Evolutionary conservation across 352 stramenopile genomes (phyloP), one percentile per base, ranked within the genome.

Genomic region (Thalassiosira sp.): DNA sequence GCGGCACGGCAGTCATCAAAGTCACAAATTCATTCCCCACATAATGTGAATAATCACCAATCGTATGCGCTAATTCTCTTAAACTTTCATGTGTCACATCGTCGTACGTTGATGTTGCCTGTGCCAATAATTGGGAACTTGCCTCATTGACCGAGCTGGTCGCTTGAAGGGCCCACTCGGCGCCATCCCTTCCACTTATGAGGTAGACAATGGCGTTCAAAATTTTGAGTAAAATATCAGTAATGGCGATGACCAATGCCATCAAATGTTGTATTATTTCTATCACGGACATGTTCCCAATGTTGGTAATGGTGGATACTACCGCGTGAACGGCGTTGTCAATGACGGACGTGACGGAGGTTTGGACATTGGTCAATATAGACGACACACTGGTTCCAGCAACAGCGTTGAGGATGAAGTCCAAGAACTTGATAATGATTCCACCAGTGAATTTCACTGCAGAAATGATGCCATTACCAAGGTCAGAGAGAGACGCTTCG

Each of bases 71-170:
- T 33, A 79, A 43, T 31, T 72, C 53, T 15, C 25, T 20, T 24
- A 79, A 63, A 52, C 42, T 79, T 27, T 37, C 28, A 24, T 79
- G 70, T 28, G 70, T 79, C n/a, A 79, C 43, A 62, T 72, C 61
- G 48, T 69, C 42, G 31, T 69, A 76, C 0, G 66, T 51, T 6
- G 42, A 59, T 27, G 51, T 18, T 33, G 61, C 70, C 18, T 63
- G 43, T 31, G 70, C 70, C 22, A 79, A 43, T 22, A 79, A 53
- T 53, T 72, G 60, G 3, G 53, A 46, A 15, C 40, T 59, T 8
- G 59, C 37, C 3, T 43, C 35, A 13, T 79, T 42, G 16, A 72
- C 42, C 0, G 70, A 51, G 46, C 37, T 67, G 42, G 28, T 69
- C 3, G 70, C 70, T 27, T 72, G 52, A 3, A 73, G 24, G 5